Conservation (phyloP, 1,284 basidiomycete species). For the Naganishia liquefaciens region DNA sequence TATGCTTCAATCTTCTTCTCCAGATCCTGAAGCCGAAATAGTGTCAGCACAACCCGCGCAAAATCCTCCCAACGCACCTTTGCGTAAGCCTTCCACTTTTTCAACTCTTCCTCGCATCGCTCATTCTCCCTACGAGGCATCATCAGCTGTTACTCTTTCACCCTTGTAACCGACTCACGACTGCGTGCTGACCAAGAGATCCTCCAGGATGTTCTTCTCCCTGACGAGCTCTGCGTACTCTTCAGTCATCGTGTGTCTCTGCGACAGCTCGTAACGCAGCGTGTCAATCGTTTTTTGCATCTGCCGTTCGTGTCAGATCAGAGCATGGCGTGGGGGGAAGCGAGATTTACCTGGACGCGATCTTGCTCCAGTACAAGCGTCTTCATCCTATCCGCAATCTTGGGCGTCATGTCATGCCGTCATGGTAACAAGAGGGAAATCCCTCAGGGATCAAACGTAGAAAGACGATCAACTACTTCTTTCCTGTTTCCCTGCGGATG, state of each 20-base stretch:
- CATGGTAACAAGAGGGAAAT: background rate
- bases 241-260: background rate
- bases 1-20: slow-evolving; percentile 28
- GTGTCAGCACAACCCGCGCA: background rate
- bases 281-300: slow-evolving; percentile 1
- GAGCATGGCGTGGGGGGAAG: too few species aligned
- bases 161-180: background rate
- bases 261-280: background rate
- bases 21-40: background rate
- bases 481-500: background rate
- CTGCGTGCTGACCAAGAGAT: slow-evolving; percentile 15
- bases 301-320: background rate
- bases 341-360: background rate
- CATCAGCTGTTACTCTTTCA: background rate
- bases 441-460: background rate
- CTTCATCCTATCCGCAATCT: slow-evolving; percentile 11
- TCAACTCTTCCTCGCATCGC: slow-evolving; percentile 27
- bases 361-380: slow-evolving; percentile 9
- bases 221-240: slow-evolving; percentile 14
- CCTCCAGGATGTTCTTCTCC: slow-evolving; percentile 20
- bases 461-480: slow-evolving; percentile 9
- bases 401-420: background rate
- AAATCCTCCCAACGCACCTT: slow-evolving; percentile 5
- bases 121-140: slow-evolving; percentile 21
- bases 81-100: slow-evolving; percentile 27